Percentiles rank a stretch among this genome's conserved stretches.
Conservation (phyloP, 176 grass and related monocot genomes). For the Rhynchospora pubera region DNA sequence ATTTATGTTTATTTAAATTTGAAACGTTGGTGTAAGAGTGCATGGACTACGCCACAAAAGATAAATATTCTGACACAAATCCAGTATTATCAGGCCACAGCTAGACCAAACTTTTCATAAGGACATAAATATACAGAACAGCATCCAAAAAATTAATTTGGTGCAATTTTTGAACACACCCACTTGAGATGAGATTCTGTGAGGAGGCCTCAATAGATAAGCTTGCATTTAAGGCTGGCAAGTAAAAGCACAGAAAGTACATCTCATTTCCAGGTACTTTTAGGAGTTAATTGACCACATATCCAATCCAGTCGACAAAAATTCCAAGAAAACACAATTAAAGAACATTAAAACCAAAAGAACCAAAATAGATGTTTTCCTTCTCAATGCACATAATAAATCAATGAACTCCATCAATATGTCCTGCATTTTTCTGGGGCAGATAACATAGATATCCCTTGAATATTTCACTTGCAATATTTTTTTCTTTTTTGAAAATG, state of each 20-base stretch:
- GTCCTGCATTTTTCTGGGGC: background rate
- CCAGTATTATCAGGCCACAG: too few species aligned
- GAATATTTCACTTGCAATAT: background rate
- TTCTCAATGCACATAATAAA: background rate
- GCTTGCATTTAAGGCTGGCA: background rate
- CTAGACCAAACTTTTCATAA: background rate
- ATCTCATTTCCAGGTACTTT: background rate
- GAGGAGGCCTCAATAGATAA: background rate
- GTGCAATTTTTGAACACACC: background rate
- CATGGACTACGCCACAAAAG: background rate
- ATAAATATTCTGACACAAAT: background rate
- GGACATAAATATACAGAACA: background rate
- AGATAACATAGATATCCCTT: background rate
- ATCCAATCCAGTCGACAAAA: background rate
- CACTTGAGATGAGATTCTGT: background rate
- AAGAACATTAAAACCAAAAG: background rate
- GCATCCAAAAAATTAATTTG: background rate
- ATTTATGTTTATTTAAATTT: too few species aligned
- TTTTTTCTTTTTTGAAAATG: too few species aligned
- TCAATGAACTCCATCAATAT: background rate
- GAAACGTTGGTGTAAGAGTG: background rate
- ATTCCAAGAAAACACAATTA: background rate
- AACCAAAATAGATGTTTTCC: background rate
- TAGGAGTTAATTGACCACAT: background rate
- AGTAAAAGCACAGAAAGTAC: background rate